Percentiles rank a stretch among this genome's conserved stretches.
Conservation (phyloP, 257 asterid genomes). For the Penstemon barbatus region DNA sequence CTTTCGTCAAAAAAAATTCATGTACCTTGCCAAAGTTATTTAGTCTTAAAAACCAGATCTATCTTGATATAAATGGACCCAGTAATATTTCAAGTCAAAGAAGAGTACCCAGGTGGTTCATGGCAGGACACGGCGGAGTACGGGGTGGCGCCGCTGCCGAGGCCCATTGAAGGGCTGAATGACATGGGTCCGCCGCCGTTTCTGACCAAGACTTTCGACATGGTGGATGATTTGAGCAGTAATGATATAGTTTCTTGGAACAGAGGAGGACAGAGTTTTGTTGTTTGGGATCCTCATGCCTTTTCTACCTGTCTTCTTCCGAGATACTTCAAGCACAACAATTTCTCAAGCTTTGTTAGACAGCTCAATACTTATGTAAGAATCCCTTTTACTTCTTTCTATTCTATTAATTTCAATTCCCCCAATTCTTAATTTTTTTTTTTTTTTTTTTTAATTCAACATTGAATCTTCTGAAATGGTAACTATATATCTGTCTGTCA, state of each 20-base stretch:
- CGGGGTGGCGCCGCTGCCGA: conserved; percentile 36
- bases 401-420: background rate
- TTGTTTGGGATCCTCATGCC: conserved; percentile 81
- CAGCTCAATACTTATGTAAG: conserved; percentile 94
- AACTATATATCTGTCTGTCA: no score
- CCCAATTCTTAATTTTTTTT: background rate
- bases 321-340: conserved; percentile 67
- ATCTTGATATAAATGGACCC: conserved; percentile 33
- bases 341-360: conserved; percentile 86
- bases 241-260: conserved; percentile 70
- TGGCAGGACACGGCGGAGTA: conserved; percentile 26
- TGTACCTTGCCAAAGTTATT: conserved; percentile 15
- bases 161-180: conserved; percentile 80
- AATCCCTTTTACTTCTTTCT: background rate
- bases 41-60: background rate
- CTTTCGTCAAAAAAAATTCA: conserved; percentile 6
- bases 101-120: conserved; percentile 45
- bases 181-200: conserved; percentile 89
- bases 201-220: conserved; percentile 73
- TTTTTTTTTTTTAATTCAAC: background rate
- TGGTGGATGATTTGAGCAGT: conserved; percentile 68
- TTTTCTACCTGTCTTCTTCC: conserved; percentile 62
- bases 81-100: conserved; percentile 39
- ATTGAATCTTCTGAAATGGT: background rate
- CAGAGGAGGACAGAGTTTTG: conserved; percentile 75